Evolutionary conservation across 192 early-diverging fungal genomes (phyloP).

Genomic region (Coemansia biformis): DNA sequence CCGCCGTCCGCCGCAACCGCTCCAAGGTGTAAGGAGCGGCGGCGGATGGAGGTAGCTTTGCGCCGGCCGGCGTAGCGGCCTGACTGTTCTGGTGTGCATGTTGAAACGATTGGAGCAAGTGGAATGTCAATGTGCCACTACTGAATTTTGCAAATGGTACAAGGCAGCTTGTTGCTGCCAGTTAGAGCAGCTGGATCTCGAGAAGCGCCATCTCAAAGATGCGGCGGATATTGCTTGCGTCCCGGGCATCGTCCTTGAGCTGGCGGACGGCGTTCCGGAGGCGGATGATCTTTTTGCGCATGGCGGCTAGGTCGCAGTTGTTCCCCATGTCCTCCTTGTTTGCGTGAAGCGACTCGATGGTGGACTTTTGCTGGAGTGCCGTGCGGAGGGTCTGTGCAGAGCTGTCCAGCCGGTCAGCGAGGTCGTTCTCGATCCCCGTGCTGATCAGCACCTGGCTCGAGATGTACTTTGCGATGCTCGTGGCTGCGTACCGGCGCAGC

Average conservation of each 20-base stretch:
- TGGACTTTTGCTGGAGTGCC: constrained; percentile 12
- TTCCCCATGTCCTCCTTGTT: not conserved
- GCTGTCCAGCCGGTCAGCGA: constrained; percentile 31
- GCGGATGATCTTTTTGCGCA: constrained; percentile 14
- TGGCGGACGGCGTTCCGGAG: constrained; percentile 6
- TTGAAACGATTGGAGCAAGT: too few species aligned
- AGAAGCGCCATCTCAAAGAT: constrained; percentile 39
- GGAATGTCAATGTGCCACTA: too few species aligned
- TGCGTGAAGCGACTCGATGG: constrained; percentile 10
- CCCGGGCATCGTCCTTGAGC: constrained; percentile 17
- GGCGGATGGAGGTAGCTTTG: too few species aligned
- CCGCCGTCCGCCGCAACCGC: constrained; percentile 10
- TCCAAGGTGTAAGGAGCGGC: too few species aligned
- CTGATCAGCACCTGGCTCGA: constrained; percentile 43
- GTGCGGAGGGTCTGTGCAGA: constrained; percentile 8
- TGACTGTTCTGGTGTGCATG: too few species aligned
- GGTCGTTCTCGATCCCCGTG: constrained; percentile 47
- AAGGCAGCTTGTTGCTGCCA: too few species aligned
- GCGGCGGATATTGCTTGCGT: constrained; percentile 24
- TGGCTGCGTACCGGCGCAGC: constrained; percentile 31
- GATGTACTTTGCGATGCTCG: constrained; percentile 36
- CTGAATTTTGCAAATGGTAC: too few species aligned
- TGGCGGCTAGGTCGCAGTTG: not conserved
- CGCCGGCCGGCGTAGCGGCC: too few species aligned
- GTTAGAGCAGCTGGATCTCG: constrained; percentile 29